Conservation (phyloP, 108 stramenopile species). For the Phaeodactylum tricornutum region DNA sequence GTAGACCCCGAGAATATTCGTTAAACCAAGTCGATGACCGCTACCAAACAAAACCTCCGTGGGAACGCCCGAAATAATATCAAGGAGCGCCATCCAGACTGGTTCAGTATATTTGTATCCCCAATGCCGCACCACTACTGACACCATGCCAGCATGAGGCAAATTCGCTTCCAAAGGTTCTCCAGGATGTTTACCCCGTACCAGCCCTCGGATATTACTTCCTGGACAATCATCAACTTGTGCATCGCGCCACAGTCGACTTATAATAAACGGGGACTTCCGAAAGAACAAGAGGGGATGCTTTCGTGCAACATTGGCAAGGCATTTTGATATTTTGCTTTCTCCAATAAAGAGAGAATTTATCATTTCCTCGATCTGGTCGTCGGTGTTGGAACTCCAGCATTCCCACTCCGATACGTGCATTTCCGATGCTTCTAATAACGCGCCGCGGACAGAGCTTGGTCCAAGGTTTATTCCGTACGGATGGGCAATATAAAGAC, state of each 20-base stretch:
- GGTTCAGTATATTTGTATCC: constrained; percentile 52
- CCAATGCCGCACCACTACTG: constrained; percentile 43
- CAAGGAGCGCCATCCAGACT: constrained; percentile 43
- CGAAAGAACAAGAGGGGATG: constrained; percentile 53
- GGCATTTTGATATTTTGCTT: constrained; percentile 18
- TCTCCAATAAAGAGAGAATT: constrained; percentile 14
- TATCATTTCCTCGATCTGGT: constrained; percentile 32
- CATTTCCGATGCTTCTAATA: constrained; percentile 33
- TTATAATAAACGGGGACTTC: constrained; percentile 21
- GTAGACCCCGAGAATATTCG: constrained; percentile 28
- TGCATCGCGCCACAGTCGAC: constrained; percentile 41
- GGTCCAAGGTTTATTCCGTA: constrained; percentile 28
- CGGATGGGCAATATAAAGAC: constrained; percentile 44
- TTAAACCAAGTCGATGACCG: constrained; percentile 39
- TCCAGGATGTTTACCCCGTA: constrained; percentile 16
- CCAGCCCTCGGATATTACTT: constrained; percentile 16
- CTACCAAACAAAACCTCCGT: constrained; percentile 36
- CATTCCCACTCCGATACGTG: constrained; percentile 17
- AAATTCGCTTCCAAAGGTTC: constrained; percentile 15
- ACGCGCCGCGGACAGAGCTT: constrained; percentile 20
- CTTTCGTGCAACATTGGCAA: constrained; percentile 33
- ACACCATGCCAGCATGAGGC: too few species aligned
- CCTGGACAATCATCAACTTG: neutral
- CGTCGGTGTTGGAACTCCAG: constrained; percentile 47
- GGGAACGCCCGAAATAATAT: constrained; percentile 24